phyloP scores from a whole-genome alignment of 1,284 basidiomycete genomes.

The Caloboletus firmus region DNA sequence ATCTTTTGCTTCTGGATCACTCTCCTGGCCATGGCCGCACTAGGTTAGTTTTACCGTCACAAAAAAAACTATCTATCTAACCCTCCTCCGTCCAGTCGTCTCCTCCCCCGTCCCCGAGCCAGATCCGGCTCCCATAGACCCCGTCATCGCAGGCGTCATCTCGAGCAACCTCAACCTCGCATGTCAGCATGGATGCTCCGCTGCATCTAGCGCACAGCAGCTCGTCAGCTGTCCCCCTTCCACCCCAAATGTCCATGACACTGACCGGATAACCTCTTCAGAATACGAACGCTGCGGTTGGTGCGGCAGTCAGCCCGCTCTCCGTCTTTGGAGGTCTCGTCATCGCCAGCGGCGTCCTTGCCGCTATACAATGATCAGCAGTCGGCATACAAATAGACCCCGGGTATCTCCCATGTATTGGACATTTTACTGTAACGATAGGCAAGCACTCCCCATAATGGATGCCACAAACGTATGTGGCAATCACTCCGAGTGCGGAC shows the following conservation, averaged over 20 bases:
- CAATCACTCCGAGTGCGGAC: neutral
- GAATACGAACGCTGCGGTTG: conserved; percentile 24
- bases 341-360: conserved; percentile 22
- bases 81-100: conserved; percentile 6
- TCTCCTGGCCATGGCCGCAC: conserved; percentile 20
- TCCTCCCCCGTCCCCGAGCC: conserved; percentile 26
- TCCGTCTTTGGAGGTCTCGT: conserved; percentile 24
- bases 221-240: conserved; percentile 15
- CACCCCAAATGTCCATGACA: neutral
- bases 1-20: conserved; percentile 23
- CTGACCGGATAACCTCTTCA: conserved; percentile 6
- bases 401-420: neutral
- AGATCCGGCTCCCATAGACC: conserved; percentile 25
- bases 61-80: neutral
- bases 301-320: conserved; percentile 16
- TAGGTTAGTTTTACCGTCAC: conserved; percentile 15
- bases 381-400: neutral
- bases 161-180: conserved; percentile 26
- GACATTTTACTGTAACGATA: conserved; percentile 25
- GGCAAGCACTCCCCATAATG: conserved; percentile 2
- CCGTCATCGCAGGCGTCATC: conserved; percentile 15
- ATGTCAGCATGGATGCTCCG: conserved; percentile 28
- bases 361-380: conserved; percentile 14
- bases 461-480: neutral
- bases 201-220: conserved; percentile 21